Evolutionary conservation across 139 green algal genomes (phyloP).

Genomic region (Limnomonas spitsbergensis): DNA sequence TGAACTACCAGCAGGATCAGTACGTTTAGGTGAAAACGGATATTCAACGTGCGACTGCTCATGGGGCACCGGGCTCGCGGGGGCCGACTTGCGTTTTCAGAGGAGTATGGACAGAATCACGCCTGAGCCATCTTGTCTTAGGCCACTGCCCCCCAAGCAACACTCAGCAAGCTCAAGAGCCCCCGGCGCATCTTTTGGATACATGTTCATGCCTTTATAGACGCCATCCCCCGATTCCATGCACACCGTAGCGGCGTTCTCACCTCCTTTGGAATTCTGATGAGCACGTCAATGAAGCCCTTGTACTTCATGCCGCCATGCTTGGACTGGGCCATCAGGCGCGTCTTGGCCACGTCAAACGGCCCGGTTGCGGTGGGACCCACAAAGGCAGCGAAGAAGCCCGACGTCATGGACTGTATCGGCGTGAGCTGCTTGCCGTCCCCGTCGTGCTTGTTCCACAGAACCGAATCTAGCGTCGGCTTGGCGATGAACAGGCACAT

Average conservation of each 20-base stretch:
- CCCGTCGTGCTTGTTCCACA: constrained; percentile 83
- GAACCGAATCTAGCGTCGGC: constrained; percentile 67
- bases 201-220: background rate
- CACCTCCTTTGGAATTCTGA: constrained; percentile 46
- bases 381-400: constrained; percentile 82
- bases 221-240: background rate
- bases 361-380: constrained; percentile 83
- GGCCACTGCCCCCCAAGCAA: background rate
- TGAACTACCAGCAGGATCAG: too few species aligned
- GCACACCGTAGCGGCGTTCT: background rate
- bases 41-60: too few species aligned
- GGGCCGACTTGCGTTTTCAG: background rate
- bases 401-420: constrained; percentile 77
- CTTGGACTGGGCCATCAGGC: constrained; percentile 84
- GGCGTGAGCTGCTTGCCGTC: constrained; percentile 72
- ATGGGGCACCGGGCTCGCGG: too few species aligned
- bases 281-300: constrained; percentile 79
- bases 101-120: background rate
- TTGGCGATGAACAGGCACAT: constrained; percentile 96
- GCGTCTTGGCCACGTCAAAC: constrained; percentile 93
- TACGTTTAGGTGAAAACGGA: too few species aligned
- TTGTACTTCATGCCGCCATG: constrained; percentile 63
- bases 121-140: background rate
- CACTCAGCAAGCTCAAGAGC: background rate
- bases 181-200: too few species aligned